Conservation (phyloP, 2,329 filamentous ascomycete genomes). For the Colletotrichum lini region DNA sequence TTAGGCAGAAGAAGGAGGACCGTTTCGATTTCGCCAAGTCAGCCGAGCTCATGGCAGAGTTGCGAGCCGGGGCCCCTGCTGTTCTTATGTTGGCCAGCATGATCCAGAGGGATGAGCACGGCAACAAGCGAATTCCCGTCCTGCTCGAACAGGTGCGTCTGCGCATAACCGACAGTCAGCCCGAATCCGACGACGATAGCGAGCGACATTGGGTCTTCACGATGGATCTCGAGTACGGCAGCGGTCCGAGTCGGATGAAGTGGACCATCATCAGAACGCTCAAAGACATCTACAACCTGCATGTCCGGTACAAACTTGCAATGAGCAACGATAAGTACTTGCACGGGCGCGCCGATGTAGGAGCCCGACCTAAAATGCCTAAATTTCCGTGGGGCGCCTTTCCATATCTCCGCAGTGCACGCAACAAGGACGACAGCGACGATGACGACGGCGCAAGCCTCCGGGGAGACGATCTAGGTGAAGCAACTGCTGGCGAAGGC, state of each 20-base stretch:
- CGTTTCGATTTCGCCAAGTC: slow-evolving; percentile 95
- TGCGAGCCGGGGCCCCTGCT: slow-evolving; percentile 92
- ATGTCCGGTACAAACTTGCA: slow-evolving; percentile 92
- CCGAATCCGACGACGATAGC: slow-evolving; percentile 74
- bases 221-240: slow-evolving; percentile 96
- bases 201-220: slow-evolving; percentile 87
- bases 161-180: slow-evolving; percentile 83
- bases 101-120: slow-evolving; percentile 97
- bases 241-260: slow-evolving; percentile 94
- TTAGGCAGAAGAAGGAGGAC: slow-evolving; percentile 87
- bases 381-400: slow-evolving; percentile 92
- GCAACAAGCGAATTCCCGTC: slow-evolving; percentile 94
- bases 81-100: slow-evolving; percentile 96
- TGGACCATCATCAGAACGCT: slow-evolving; percentile 93
- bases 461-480: slow-evolving; percentile 56
- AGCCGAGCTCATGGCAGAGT: slow-evolving; percentile 94
- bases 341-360: slow-evolving; percentile 75
- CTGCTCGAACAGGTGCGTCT: slow-evolving; percentile 95
- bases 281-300: slow-evolving; percentile 91
- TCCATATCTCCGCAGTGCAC: slow-evolving; percentile 87
- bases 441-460: slow-evolving; percentile 72
- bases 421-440: slow-evolving; percentile 85
- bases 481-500: slow-evolving; percentile 60
- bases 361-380: slow-evolving; percentile 83
- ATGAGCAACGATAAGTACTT: slow-evolving; percentile 87